These are phyloP conservation scores for Yamadazyma blattariae DNA, from an alignment of 1,139 yeast genomes.

Conservation along the genomic window DNA sequence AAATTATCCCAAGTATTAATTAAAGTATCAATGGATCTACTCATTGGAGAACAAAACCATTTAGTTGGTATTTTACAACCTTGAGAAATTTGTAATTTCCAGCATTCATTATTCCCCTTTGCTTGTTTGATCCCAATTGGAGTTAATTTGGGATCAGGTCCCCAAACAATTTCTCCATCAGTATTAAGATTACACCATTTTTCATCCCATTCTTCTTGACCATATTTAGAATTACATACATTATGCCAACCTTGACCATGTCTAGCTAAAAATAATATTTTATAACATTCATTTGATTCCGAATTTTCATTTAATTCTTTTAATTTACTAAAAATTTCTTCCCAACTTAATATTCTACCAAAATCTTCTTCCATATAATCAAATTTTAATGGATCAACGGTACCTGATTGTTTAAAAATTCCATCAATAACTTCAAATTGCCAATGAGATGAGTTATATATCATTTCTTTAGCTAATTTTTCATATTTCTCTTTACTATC, in stretches of 20 bases:
- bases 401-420: constrained; percentile 37
- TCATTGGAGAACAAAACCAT: constrained; percentile 37
- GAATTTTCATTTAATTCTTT: constrained; percentile 26
- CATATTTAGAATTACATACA: constrained; percentile 40
- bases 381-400: constrained; percentile 37
- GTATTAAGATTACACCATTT: constrained; percentile 43
- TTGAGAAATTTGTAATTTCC: constrained; percentile 21
- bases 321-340: constrained; percentile 22
- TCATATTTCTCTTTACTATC: constrained; percentile 16
- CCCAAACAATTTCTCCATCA: constrained; percentile 45
- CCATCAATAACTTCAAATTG: constrained; percentile 35
- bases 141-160: constrained; percentile 46
- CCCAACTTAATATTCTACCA: constrained; percentile 36
- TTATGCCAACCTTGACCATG: constrained; percentile 50
- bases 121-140: constrained; percentile 41
- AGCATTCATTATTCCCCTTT: constrained; percentile 21
- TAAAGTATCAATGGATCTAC: constrained; percentile 38
- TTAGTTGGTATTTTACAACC: constrained; percentile 25
- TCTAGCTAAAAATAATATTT: constrained; percentile 40
- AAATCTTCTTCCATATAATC: constrained; percentile 39
- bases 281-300: constrained; percentile 25
- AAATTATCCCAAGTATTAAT: constrained; percentile 30
- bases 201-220: constrained; percentile 42
- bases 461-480: constrained; percentile 11
- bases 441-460: constrained; percentile 23